These are phyloP conservation scores for Phytophthora aleatoria DNA, from an alignment of 352 stramenopile species.

Conservation along the genomic window DNA sequence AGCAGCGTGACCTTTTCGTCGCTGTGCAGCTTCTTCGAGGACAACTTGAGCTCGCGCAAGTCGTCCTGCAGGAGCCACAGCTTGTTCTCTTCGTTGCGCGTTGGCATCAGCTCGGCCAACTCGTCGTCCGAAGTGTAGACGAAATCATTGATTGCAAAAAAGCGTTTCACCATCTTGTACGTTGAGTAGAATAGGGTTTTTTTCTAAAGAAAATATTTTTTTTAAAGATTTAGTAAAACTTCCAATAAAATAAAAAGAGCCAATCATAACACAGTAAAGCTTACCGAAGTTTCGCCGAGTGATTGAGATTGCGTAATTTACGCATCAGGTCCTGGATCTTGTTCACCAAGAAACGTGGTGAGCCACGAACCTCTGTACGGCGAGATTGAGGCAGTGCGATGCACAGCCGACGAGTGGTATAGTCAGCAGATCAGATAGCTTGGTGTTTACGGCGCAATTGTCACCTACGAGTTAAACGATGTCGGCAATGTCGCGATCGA, in stretches of 20 bases:
- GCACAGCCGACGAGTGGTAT: background rate
- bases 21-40: no score
- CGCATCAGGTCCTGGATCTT: background rate
- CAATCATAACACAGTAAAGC: background rate
- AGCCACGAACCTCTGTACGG: background rate
- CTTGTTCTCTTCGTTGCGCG: background rate
- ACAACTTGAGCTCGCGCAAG: background rate
- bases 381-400: background rate
- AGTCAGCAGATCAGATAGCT: background rate
- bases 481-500: background rate
- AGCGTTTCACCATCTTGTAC: conserved; percentile 9
- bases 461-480: background rate
- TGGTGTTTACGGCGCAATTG: background rate
- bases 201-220: background rate
- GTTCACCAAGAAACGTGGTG: background rate
- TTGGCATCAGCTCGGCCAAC: background rate
- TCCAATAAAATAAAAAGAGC: background rate
- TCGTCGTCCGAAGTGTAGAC: conserved; percentile 1
- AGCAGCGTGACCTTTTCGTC: no score
- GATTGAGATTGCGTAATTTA: background rate
- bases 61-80: background rate
- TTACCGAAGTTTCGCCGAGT: background rate
- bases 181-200: background rate
- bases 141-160: conserved; percentile 5
- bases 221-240: background rate